phyloP scores from a whole-genome alignment of 2,329 filamentous ascomycete species.

The Trichophyton simii region DNA sequence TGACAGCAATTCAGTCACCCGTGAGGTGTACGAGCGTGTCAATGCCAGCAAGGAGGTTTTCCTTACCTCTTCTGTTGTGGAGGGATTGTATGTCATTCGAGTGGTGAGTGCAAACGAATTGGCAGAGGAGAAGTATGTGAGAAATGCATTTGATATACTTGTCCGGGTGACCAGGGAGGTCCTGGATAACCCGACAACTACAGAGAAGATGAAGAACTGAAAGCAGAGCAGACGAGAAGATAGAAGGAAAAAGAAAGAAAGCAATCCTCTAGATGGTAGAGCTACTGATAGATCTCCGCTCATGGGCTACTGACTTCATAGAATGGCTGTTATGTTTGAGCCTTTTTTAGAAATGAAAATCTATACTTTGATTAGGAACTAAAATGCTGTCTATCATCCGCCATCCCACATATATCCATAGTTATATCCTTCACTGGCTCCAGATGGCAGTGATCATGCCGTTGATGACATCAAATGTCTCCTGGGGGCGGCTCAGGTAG shows the following conservation, averaged over 20 bases:
- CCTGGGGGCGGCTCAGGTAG: slow-evolving; percentile 8
- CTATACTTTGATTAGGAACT: not conserved
- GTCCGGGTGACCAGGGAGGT: slow-evolving; percentile 51
- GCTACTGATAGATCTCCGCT: too few relatives aligned
- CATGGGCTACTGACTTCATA: too few relatives aligned
- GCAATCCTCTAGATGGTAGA: too few relatives aligned
- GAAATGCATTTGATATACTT: slow-evolving; percentile 61
- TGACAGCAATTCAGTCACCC: slow-evolving; percentile 37
- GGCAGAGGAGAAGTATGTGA: slow-evolving; percentile 60
- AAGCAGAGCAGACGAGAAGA: not conserved
- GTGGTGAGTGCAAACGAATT: slow-evolving; percentile 61
- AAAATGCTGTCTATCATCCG: not conserved
- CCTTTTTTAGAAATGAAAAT: too few relatives aligned
- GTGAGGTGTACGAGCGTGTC: slow-evolving; percentile 60
- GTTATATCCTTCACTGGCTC: not conserved
- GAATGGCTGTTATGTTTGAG: too few relatives aligned
- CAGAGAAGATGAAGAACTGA: not conserved
- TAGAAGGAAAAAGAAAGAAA: not conserved
- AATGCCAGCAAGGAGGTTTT: slow-evolving; percentile 68
- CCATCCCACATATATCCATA: not conserved
- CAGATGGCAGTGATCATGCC: slow-evolving; percentile 1
- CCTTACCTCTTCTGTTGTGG: slow-evolving; percentile 64
- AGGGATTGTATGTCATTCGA: slow-evolving; percentile 63
- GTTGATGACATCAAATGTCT: slow-evolving; percentile 4
- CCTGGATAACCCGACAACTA: not conserved